Percentiles rank a stretch among this genome's conserved stretches.
Evolutionary conservation across 2,329 filamentous ascomycete genomes (phyloP).

Genomic region (Penicillium janthinellum): DNA sequence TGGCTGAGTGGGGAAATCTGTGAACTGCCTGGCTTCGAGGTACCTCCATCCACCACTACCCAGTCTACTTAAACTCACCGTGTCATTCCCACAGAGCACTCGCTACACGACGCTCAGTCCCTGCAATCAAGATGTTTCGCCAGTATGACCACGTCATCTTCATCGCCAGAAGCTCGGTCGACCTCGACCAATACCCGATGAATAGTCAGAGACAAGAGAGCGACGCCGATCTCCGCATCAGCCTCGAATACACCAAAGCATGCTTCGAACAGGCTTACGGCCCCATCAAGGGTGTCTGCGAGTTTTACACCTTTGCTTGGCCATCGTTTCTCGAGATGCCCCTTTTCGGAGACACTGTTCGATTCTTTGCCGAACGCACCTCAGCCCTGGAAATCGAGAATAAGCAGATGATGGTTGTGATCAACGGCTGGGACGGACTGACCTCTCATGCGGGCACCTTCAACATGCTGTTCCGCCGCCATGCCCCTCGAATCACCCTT

Average conservation of each 20-base stretch:
- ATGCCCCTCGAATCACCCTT: not conserved
- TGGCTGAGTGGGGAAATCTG: not conserved
- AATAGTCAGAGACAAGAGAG: not conserved
- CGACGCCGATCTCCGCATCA: not conserved
- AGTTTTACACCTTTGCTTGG: not conserved
- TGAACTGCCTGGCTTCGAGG: not conserved
- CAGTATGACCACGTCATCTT: not conserved
- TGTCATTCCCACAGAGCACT: not conserved
- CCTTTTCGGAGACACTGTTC: not conserved
- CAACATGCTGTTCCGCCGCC: not conserved
- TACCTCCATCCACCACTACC: not conserved
- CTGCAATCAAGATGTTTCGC: not conserved
- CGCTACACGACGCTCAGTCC: not conserved
- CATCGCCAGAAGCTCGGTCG: not conserved
- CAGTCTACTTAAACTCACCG: not conserved
- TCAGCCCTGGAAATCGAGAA: not conserved
- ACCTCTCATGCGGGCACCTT: not conserved
- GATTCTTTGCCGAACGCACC: not conserved
- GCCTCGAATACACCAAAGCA: not conserved
- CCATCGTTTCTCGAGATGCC: not conserved
- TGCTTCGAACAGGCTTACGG: not conserved
- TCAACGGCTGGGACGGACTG: constrained; percentile 5
- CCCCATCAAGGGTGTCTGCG: not conserved
- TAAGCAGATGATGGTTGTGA: not conserved
- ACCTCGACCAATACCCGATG: not conserved